Evolutionary conservation across 257 asterid genomes (phyloP), one percentile per base, ranked within the genome.

Genomic region (Linaria vulgaris): DNA sequence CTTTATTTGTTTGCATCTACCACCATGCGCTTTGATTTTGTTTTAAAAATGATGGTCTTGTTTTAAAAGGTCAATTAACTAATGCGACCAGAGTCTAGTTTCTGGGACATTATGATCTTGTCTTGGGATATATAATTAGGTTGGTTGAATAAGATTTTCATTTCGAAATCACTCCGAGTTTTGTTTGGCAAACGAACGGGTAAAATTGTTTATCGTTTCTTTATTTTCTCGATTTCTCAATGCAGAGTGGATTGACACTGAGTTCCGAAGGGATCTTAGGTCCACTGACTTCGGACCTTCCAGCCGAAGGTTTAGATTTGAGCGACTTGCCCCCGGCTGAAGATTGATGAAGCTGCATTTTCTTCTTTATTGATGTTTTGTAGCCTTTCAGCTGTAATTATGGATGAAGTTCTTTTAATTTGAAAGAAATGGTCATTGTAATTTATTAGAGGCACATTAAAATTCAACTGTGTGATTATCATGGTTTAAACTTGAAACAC

Each of bases 211-310:
- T 8, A 44, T 44, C 5, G 16, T 51, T 8, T 12, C 5, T 21
- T 22, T 21, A 0, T 21, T 16, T 12, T 59, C 14, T 13, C 39
- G 8, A 38, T 19, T 55, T 22, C 20, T 15, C n/a, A 13, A 54
- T 62, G 70, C 95, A 92, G 99, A 87, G 99, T 72, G 96, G 96
- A 68, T 78, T 92, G 87, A 87, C 96, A 13, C 75, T 92, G 69
- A 89, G 83, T 79, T 80, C 97, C 1, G 98, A 91, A 63, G 98
- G 98, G 65, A 83, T 88, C 47, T 77, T 91, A 61, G 95, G 96
- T 23, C 95, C 98, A 13, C 80, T 88, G 69, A 73, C 87, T 59
- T 77, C 96, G 12, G 96, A 85, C 68, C 80, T 92, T 64, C 98
- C 96, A 1, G 76, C 72, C 6, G 95, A 89, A 44, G 98, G 97